Evolutionary conservation across 768 basidiomycete species (phyloP).

Genomic region (Trametes gibbosa): DNA sequence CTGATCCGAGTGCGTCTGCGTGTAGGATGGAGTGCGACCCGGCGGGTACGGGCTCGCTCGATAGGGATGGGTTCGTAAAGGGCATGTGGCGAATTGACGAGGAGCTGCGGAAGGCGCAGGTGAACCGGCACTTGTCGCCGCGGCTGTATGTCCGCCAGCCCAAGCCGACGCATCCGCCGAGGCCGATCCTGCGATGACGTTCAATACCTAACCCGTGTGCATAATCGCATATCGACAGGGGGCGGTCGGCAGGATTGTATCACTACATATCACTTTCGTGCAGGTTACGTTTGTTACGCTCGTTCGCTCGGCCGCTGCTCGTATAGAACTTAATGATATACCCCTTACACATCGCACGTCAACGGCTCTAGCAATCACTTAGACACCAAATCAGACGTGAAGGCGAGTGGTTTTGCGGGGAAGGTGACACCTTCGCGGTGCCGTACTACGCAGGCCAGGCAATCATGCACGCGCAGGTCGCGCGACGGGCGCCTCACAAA

Average conservation of each 20-base stretch:
- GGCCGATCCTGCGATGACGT: slow-evolving; percentile 16
- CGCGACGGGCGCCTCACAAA: slow-evolving; percentile 5
- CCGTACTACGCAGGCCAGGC: background rate
- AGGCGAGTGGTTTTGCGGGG: background rate
- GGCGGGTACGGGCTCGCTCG: slow-evolving; percentile 51
- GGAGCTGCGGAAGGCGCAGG: slow-evolving; percentile 64
- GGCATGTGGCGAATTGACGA: slow-evolving; percentile 90
- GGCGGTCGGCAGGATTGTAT: slow-evolving; percentile 9
- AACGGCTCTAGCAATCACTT: too few relatives aligned
- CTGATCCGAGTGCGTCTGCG: background rate
- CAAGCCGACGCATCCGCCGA: slow-evolving; percentile 9
- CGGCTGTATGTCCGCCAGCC: slow-evolving; percentile 12
- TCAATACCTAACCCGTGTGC: background rate
- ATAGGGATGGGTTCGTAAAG: slow-evolving; percentile 62
- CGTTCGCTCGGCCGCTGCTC: background rate
- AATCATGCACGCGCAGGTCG: slow-evolving; percentile 11
- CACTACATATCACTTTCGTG: background rate
- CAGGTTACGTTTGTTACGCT: slow-evolving; percentile 3
- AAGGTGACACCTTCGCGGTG: background rate
- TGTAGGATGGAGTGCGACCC: slow-evolving; percentile 72
- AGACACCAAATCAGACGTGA: too few relatives aligned
- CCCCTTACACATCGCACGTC: background rate
- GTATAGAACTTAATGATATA: slow-evolving; percentile 12
- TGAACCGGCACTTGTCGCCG: slow-evolving; percentile 14
- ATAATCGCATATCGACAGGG: background rate